Conservation (phyloP, 495 filamentous ascomycete species). For the Evansstolkia leycettana region DNA sequence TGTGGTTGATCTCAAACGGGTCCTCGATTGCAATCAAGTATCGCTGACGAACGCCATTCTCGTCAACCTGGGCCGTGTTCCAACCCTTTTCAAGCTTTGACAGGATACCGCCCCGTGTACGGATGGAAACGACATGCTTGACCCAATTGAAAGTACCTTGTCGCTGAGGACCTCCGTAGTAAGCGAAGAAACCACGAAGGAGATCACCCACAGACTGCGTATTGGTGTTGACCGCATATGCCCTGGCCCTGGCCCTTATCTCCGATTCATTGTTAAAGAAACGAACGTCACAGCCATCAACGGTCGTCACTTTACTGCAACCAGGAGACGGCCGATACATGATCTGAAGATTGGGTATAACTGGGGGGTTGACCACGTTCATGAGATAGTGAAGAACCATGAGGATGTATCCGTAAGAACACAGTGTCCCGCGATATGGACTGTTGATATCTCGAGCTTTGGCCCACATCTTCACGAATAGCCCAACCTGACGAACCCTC, state of each 20-base stretch:
- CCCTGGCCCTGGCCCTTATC: conserved; percentile 38
- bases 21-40: conserved; percentile 82
- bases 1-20: conserved; percentile 74
- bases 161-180: conserved; percentile 47
- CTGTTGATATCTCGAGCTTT: conserved; percentile 69
- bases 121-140: conserved; percentile 55
- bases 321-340: conserved; percentile 1
- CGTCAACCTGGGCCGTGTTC: conserved; percentile 48
- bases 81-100: conserved; percentile 65
- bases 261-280: conserved; percentile 59
- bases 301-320: too few species aligned
- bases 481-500: conserved; percentile 58
- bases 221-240: conserved; percentile 45
- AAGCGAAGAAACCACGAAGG: conserved; percentile 69
- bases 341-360: conserved; percentile 67
- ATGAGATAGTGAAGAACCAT: conserved; percentile 88
- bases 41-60: conserved; percentile 58
- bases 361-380: conserved; percentile 62
- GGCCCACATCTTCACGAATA: conserved; percentile 78
- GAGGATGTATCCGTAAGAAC: conserved; percentile 79
- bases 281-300: conserved; percentile 43
- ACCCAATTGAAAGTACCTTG: conserved; percentile 59
- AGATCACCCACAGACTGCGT: conserved; percentile 48
- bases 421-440: conserved; percentile 69
- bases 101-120: conserved; percentile 54